Percentiles rank a stretch among this genome's conserved stretches.
These are phyloP conservation scores for Harrya chromipes DNA, from an alignment of 768 basidiomycete species.

Conservation along the genomic window DNA sequence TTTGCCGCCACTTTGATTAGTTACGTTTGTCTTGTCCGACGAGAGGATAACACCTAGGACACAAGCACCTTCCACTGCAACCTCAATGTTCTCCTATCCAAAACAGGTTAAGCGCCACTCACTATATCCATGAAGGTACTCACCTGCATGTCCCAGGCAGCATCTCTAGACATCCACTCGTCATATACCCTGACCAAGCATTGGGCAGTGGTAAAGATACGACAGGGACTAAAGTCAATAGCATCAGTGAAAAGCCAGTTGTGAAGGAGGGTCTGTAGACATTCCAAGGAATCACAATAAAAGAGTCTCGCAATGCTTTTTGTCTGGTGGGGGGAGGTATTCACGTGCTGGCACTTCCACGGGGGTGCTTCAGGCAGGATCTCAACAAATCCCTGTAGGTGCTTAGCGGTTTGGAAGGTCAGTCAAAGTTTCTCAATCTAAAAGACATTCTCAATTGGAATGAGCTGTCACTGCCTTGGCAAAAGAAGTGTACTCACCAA, in stretches of 20 bases:
- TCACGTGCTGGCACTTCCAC: not conserved
- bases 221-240: constrained; percentile 14
- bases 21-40: not conserved
- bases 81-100: not conserved
- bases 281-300: not conserved
- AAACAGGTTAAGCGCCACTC: not conserved
- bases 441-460: no score
- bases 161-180: constrained; percentile 25
- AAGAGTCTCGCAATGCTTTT: not conserved
- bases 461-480: no score
- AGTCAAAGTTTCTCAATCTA: constrained; percentile 19
- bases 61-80: not conserved
- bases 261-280: not conserved
- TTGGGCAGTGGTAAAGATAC: constrained; percentile 10
- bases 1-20: not conserved
- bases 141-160: constrained; percentile 29
- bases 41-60: not conserved
- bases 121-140: not conserved
- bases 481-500: not conserved
- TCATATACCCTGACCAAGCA: constrained; percentile 6
- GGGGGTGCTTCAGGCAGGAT: not conserved
- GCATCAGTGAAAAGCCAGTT: constrained; percentile 7
- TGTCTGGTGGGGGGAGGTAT: not conserved
- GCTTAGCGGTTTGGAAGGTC: constrained; percentile 17
- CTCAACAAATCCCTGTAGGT: not conserved